Conservation (phyloP, 1,284 basidiomycete genomes). For the Tylopilus sp. region DNA sequence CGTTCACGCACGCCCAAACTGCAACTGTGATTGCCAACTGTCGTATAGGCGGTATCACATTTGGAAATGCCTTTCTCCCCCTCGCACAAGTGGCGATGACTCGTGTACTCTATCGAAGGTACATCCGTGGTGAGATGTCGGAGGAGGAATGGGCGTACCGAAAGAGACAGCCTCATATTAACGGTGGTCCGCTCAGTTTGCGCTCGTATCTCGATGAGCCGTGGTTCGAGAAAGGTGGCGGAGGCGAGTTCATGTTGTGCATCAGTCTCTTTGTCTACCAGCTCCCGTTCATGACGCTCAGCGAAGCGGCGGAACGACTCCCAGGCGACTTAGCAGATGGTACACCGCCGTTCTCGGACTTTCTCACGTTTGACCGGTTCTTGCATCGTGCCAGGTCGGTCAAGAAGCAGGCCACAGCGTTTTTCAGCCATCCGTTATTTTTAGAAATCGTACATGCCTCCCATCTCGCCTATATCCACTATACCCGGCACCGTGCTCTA, state of each 20-base stretch:
- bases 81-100: constrained; percentile 54
- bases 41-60: constrained; percentile 42
- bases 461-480: constrained; percentile 28
- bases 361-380: constrained; percentile 47
- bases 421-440: constrained; percentile 44
- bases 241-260: constrained; percentile 40
- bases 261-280: constrained; percentile 44
- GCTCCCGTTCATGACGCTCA: constrained; percentile 52
- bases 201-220: constrained; percentile 47
- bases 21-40: constrained; percentile 37
- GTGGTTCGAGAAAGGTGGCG: constrained; percentile 48
- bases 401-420: constrained; percentile 35
- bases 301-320: constrained; percentile 7
- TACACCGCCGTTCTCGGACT: constrained; percentile 38
- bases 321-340: constrained; percentile 27
- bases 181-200: constrained; percentile 47
- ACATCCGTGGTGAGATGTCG: constrained; percentile 44
- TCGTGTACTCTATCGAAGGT: constrained; percentile 48
- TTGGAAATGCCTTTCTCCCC: constrained; percentile 49
- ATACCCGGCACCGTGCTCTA: constrained; percentile 18
- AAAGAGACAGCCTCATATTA: constrained; percentile 46
- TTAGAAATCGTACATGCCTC: constrained; percentile 40
- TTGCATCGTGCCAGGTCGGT: constrained; percentile 40
- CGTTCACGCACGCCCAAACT: constrained; percentile 31
- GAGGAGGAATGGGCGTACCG: constrained; percentile 53